phyloP scores from a whole-genome alignment of 192 early-diverging fungal genomes.

The Rhizophlyctis rosea region DNA sequence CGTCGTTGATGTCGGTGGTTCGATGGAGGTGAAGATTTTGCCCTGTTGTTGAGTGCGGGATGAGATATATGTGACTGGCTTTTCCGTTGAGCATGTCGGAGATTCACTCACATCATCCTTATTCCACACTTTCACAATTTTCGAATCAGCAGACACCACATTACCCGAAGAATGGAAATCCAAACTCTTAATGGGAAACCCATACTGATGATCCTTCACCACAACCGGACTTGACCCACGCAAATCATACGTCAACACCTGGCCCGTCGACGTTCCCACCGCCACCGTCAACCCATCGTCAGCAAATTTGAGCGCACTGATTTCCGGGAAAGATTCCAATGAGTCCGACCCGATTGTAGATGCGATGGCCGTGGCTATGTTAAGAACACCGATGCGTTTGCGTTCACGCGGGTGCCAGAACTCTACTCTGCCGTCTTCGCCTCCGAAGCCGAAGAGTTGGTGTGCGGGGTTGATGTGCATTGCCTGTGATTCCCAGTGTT shows the following conservation, averaged over 20 bases:
- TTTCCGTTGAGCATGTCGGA: neutral
- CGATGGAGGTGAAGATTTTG: slow-evolving; percentile 84
- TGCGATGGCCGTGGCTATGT: slow-evolving; percentile 43
- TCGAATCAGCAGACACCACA: slow-evolving; percentile 82
- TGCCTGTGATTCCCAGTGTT: neutral
- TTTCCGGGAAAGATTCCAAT: slow-evolving; percentile 52
- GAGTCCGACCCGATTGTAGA: slow-evolving; percentile 25
- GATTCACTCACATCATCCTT: slow-evolving; percentile 50
- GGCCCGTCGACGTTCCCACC: slow-evolving; percentile 88
- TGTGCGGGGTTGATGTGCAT: slow-evolving; percentile 85
- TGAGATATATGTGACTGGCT: neutral
- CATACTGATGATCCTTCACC: slow-evolving; percentile 98
- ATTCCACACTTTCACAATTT: slow-evolving; percentile 94
- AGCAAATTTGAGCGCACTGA: slow-evolving; percentile 77
- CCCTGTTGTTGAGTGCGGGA: slow-evolving; percentile 43
- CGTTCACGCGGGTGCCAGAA: slow-evolving; percentile 88
- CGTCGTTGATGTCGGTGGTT: slow-evolving; percentile 96
- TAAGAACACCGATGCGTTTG: slow-evolving; percentile 65
- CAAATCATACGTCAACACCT: slow-evolving; percentile 91
- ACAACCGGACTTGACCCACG: slow-evolving; percentile 76
- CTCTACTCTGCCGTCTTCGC: slow-evolving; percentile 81
- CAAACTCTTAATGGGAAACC: slow-evolving; percentile 84
- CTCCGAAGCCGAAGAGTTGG: slow-evolving; percentile 88
- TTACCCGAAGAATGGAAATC: slow-evolving; percentile 77
- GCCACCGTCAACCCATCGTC: slow-evolving; percentile 82